These are phyloP conservation scores for Plectosphaerella plurivora DNA, from an alignment of 2,329 filamentous ascomycete genomes.

Conservation along the genomic window DNA sequence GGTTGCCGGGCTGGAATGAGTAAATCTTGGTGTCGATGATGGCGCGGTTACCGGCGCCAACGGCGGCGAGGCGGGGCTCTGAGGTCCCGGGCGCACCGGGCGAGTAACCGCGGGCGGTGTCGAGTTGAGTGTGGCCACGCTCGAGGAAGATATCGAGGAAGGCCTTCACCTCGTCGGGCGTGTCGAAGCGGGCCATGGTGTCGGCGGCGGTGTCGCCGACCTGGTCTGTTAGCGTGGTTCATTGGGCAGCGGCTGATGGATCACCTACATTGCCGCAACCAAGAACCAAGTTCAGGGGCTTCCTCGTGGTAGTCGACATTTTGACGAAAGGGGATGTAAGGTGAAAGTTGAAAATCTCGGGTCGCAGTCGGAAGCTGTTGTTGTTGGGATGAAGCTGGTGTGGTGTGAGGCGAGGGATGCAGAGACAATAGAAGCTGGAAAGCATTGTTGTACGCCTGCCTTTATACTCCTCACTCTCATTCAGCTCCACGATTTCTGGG, in stretches of 20 bases:
- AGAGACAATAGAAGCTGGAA: neutral
- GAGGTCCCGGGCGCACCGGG: constrained; percentile 16
- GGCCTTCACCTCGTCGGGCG: constrained; percentile 17
- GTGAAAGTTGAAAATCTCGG: neutral
- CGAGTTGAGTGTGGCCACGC: constrained; percentile 21
- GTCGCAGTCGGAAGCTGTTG: neutral
- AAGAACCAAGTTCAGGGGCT: neutral
- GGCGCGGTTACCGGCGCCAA: constrained; percentile 20
- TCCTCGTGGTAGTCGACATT: neutral
- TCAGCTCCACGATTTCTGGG: neutral
- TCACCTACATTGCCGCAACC: neutral
- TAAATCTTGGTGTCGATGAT: constrained; percentile 30
- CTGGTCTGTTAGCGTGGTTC: constrained; percentile 1
- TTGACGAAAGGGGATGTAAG: neutral
- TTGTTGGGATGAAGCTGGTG: neutral
- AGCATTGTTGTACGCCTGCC: neutral
- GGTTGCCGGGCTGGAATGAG: constrained; percentile 17
- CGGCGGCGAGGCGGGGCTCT: constrained; percentile 24
- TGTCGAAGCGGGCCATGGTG: constrained; percentile 8
- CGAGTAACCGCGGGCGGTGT: constrained; percentile 28
- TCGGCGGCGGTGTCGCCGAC: constrained; percentile 9
- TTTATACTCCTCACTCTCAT: too few species aligned
- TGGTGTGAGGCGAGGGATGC: neutral
- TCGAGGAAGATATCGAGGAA: constrained; percentile 16
- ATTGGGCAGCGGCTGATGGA: neutral